Evolutionary conservation across 148 eudicot genomes (phyloP).

Genomic region (Chenopodium formosanum): DNA sequence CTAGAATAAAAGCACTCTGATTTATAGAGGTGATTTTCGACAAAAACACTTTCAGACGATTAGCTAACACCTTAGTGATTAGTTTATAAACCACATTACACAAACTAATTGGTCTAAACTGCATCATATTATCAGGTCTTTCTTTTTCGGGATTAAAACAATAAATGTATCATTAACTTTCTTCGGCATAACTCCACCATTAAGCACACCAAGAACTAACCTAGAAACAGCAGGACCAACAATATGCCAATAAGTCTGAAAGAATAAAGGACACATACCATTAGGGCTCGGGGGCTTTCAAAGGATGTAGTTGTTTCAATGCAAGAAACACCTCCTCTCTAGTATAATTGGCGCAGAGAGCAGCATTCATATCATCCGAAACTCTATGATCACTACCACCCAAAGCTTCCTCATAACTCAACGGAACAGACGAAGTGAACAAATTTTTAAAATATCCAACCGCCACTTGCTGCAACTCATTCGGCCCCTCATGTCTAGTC

Average conservation of each 20-base stretch:
- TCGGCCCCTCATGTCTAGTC: neutral
- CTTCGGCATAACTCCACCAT: neutral
- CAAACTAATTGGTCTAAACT: no score
- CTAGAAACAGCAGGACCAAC: neutral
- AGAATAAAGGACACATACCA: neutral
- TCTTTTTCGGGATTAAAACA: neutral
- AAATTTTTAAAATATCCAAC: neutral
- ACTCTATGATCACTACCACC: neutral
- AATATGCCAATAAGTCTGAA: neutral
- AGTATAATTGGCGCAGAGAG: neutral
- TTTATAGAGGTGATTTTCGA: no score
- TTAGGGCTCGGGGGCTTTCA: neutral
- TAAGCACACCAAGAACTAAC: neutral
- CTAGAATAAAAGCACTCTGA: no score
- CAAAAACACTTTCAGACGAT: no score
- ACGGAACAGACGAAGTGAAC: neutral
- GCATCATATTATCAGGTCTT: no score
- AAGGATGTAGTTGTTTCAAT: neutral
- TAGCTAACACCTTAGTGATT: no score
- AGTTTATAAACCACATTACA: no score
- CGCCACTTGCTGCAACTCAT: neutral
- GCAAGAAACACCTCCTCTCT: neutral
- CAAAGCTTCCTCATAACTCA: neutral
- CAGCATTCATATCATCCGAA: neutral
- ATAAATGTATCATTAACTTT: neutral